These are phyloP conservation scores for baker's yeast (Saccharomyces cerevisiae) DNA, from an alignment of 805 yeast species.

Conservation along the genomic window DNA sequence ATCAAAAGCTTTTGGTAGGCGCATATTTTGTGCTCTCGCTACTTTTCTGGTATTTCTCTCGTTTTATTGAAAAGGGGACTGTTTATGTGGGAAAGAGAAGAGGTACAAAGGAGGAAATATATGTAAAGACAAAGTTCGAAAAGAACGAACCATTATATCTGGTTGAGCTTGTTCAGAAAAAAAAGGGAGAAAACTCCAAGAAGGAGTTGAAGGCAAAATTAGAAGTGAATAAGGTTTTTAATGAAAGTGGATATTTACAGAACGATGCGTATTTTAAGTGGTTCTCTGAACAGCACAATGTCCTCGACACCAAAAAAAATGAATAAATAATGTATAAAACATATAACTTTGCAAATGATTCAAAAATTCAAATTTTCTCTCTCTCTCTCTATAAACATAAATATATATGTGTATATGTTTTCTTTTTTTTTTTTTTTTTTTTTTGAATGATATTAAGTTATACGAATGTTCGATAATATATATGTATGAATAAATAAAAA, in stretches of 20 bases:
- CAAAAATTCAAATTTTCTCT: background rate
- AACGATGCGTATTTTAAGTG: constrained; percentile 34
- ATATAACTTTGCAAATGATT: constrained; percentile 1
- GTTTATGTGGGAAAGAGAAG: constrained; percentile 37
- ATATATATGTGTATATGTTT: too few species aligned
- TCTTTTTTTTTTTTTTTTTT: too few species aligned
- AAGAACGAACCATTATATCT: constrained; percentile 39
- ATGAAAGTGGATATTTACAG: constrained; percentile 37
- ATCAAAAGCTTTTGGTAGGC: constrained; percentile 35
- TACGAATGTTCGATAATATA: background rate
- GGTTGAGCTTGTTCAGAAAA: constrained; percentile 28
- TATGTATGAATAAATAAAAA: constrained; percentile 1
- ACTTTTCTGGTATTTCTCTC: constrained; percentile 33
- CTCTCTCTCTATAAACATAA: too few species aligned
- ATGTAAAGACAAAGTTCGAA: constrained; percentile 28
- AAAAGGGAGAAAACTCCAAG: constrained; percentile 7
- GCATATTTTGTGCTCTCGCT: constrained; percentile 36
- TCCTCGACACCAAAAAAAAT: constrained; percentile 32
- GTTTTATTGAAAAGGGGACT: constrained; percentile 34
- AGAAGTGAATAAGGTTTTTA: constrained; percentile 31
- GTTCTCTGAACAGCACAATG: constrained; percentile 31
- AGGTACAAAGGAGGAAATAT: constrained; percentile 23
- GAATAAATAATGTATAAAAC: constrained; percentile 32
- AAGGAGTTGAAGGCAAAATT: constrained; percentile 15
- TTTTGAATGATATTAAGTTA: background rate